A percentile compares a stretch with the other conserved stretches of the same genome.
Conservation (phyloP, 225 moss, liverwort and hornwort species). For the Anthoceros angustus region DNA sequence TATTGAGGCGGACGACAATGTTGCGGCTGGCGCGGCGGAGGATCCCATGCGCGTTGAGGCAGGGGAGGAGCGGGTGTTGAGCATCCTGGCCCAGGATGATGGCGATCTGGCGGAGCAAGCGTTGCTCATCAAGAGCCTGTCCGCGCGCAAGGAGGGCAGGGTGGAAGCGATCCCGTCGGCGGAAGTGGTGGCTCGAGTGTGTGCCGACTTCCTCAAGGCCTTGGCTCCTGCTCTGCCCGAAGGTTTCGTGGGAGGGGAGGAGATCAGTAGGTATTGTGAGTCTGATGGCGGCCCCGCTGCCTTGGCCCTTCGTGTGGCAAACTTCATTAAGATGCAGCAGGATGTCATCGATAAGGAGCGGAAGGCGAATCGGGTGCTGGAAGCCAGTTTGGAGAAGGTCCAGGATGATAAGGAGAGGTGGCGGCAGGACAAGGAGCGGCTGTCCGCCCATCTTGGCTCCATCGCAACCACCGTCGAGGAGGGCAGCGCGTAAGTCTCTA, state of each 20-base stretch:
- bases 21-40: neutral
- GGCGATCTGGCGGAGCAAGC: neutral
- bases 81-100: neutral
- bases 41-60: neutral
- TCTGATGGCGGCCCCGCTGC: neutral
- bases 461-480: neutral
- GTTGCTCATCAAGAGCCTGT: neutral
- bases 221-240: neutral
- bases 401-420: neutral
- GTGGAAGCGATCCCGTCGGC: neutral
- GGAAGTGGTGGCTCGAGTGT: neutral
- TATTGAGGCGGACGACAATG: neutral
- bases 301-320: neutral
- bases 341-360: neutral
- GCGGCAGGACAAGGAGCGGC: neutral
- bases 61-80: neutral
- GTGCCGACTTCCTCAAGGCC: neutral
- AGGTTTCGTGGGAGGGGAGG: neutral
- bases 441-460: neutral
- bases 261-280: too few species aligned
- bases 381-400: neutral
- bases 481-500: constrained; percentile 2
- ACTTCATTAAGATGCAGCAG: neutral
- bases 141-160: neutral
- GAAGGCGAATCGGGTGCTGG: neutral